phyloP scores from a whole-genome alignment of 2,329 filamentous ascomycete genomes.

The Penicillium glabrum region DNA sequence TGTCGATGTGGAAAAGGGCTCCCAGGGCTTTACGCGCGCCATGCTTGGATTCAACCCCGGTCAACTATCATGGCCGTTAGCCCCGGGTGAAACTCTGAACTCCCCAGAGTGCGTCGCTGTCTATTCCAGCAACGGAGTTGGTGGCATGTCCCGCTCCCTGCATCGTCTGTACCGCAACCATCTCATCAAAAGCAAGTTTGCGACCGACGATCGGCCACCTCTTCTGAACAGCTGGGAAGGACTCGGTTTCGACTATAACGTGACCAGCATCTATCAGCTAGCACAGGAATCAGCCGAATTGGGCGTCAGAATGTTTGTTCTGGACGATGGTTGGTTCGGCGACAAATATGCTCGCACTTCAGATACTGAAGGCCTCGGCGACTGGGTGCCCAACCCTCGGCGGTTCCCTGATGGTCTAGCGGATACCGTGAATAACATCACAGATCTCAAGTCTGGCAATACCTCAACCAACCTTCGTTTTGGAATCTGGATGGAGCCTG shows the following conservation, averaged over 20 bases:
- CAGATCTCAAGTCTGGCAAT: constrained; percentile 49
- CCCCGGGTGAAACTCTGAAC: constrained; percentile 56
- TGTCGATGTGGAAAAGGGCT: constrained; percentile 62
- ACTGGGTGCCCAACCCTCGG: constrained; percentile 61
- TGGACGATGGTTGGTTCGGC: constrained; percentile 69
- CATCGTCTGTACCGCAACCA: constrained; percentile 63
- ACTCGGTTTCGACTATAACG: constrained; percentile 59
- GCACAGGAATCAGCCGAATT: constrained; percentile 58
- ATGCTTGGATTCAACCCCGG: constrained; percentile 61
- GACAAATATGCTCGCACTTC: constrained; percentile 59
- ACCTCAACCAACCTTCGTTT: constrained; percentile 55
- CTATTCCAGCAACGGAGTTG: constrained; percentile 59
- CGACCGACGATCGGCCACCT: constrained; percentile 52
- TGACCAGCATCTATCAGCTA: constrained; percentile 55
- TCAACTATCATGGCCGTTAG: constrained; percentile 60
- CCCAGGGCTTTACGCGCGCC: constrained; percentile 61
- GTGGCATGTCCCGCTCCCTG: constrained; percentile 62
- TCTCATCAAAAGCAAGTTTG: constrained; percentile 59
- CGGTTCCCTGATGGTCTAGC: constrained; percentile 60
- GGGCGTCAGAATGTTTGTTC: constrained; percentile 63
- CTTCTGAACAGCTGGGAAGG: constrained; percentile 69
- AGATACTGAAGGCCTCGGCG: constrained; percentile 61
- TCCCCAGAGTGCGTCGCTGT: constrained; percentile 61
- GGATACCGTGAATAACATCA: constrained; percentile 54
- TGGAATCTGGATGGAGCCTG: constrained; percentile 67